These are phyloP conservation scores for Lasiosphaeria hispida DNA, from an alignment of 495 filamentous ascomycete genomes.

Conservation along the genomic window DNA sequence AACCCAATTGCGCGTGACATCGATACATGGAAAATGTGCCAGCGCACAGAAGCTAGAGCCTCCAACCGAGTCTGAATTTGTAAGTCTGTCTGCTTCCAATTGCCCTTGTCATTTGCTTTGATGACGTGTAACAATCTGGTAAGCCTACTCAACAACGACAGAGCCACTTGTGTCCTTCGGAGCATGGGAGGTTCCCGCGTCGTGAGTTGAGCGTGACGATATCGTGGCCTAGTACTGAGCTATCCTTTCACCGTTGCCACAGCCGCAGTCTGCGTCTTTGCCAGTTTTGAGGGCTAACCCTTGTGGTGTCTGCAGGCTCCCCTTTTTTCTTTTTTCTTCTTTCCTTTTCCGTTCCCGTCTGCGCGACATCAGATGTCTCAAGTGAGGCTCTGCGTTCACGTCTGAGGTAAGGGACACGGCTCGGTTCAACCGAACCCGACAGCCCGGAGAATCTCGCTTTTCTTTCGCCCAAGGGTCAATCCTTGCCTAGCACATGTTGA, in stretches of 20 bases:
- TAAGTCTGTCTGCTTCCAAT: neutral
- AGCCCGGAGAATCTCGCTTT: no score
- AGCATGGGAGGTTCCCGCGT: conserved; percentile 2
- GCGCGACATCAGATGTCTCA: conserved; percentile 8
- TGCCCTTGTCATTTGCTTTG: conserved; percentile 17
- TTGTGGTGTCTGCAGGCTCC: neutral
- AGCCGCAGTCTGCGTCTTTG: neutral
- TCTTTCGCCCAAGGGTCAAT: no score
- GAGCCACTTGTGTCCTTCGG: neutral
- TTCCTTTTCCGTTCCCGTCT: neutral
- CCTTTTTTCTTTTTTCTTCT: neutral
- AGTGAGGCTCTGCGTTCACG: neutral
- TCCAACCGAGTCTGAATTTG: neutral
- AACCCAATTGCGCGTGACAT: no score
- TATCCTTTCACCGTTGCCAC: neutral
- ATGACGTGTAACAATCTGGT: conserved; percentile 36
- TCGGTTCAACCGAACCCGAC: no score
- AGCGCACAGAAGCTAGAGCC: neutral
- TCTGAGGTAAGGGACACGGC: neutral
- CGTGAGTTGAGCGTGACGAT: conserved; percentile 35
- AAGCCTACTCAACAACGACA: conserved; percentile 36
- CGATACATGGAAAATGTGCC: no score
- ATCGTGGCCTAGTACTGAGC: conserved; percentile 28
- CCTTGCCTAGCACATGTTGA: no score
- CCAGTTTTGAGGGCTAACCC: conserved; percentile 17